phyloP scores from a whole-genome alignment of 2,329 filamentous ascomycete genomes.

The Trichoderma simmonsii region DNA sequence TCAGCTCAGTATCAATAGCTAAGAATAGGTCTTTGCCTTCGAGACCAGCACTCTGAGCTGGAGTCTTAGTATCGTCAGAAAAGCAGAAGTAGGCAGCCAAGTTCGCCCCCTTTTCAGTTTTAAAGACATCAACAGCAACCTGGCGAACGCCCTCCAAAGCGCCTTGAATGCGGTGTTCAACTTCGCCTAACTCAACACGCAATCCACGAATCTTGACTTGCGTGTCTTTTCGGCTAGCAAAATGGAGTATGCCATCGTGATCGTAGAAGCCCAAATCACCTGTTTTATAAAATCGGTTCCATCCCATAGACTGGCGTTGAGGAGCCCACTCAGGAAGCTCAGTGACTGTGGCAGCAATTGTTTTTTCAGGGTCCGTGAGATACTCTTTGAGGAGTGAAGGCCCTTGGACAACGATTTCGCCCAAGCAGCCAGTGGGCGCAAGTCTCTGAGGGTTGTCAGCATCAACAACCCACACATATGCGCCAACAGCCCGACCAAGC shows the following conservation, averaged over 20 bases:
- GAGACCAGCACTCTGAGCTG: background rate
- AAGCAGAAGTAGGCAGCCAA: conserved; percentile 10
- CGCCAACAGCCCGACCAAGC: conserved; percentile 6
- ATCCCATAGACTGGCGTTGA: conserved; percentile 16
- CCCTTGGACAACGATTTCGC: conserved; percentile 20
- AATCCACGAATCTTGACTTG: conserved; percentile 62
- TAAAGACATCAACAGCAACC: conserved; percentile 14
- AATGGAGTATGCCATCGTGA: conserved; percentile 39
- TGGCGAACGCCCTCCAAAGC: background rate
- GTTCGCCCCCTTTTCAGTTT: background rate
- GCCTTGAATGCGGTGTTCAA: conserved; percentile 21
- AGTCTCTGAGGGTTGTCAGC: conserved; percentile 7
- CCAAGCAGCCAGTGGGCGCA: conserved; percentile 14
- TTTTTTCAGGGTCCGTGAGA: conserved; percentile 13
- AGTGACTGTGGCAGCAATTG: background rate
- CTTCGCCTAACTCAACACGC: conserved; percentile 45
- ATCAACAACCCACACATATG: conserved; percentile 11
- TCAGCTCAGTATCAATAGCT: background rate
- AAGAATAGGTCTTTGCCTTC: background rate
- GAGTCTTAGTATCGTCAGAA: background rate
- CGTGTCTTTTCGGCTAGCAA: conserved; percentile 51
- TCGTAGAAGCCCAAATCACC: conserved; percentile 46
- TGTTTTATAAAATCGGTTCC: conserved; percentile 38
- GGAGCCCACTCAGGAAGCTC: background rate
- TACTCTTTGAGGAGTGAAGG: conserved; percentile 11